Conservation (phyloP, 805 yeast genomes). For the Teunomyces stri region DNA sequence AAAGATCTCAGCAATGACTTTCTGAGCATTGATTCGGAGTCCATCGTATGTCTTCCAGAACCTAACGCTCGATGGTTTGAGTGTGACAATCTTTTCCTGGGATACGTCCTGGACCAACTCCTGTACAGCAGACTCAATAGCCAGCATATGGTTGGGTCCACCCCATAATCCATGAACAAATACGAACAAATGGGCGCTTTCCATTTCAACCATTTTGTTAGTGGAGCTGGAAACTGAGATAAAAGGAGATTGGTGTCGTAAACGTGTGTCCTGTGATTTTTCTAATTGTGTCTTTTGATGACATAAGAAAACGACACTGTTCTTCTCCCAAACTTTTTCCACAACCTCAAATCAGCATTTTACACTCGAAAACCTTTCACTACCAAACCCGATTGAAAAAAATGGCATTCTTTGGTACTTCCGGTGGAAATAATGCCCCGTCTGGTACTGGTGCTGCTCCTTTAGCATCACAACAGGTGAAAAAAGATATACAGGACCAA, state of each 20-base stretch:
- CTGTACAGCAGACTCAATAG: slow-evolving; percentile 32
- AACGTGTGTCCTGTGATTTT: not conserved
- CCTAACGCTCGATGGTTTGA: slow-evolving; percentile 39
- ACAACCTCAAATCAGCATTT: not conserved
- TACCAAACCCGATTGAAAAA: not conserved
- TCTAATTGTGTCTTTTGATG: not conserved
- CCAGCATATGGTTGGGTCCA: slow-evolving; percentile 38
- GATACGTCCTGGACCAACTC: slow-evolving; percentile 21
- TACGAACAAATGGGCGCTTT: slow-evolving; percentile 36
- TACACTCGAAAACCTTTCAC: no score
- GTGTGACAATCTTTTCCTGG: slow-evolving; percentile 28
- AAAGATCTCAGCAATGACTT: slow-evolving; percentile 35
- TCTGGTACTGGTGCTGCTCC: not conserved
- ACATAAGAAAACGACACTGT: not conserved
- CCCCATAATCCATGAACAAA: slow-evolving; percentile 47
- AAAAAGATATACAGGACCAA: slow-evolving; percentile 64
- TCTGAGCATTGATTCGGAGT: slow-evolving; percentile 31
- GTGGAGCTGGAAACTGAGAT: no score
- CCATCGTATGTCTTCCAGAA: slow-evolving; percentile 48
- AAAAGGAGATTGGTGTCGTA: not conserved
- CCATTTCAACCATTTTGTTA: not conserved
- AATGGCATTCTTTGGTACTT: slow-evolving; percentile 17
- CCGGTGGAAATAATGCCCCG: slow-evolving; percentile 4
- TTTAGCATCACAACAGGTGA: slow-evolving; percentile 42
- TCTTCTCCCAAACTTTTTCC: not conserved